Percentiles rank a stretch among this genome's conserved stretches.
Conservation (phyloP, 169 alveolate genomes). For the Plasmodium berghei region DNA sequence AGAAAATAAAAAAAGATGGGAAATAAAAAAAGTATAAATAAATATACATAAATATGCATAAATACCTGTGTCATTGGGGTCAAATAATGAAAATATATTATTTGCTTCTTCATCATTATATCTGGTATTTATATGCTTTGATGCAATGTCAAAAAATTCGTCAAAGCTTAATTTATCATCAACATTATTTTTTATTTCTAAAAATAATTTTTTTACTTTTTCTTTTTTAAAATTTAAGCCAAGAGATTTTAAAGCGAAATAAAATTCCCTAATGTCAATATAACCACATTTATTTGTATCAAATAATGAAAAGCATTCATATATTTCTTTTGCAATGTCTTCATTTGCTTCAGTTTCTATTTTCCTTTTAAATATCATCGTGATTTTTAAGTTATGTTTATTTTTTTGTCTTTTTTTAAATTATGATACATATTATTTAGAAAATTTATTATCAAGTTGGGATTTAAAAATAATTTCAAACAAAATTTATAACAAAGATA, state of each 20-base stretch:
- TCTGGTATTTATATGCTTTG: constrained; percentile 64
- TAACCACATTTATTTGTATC: constrained; percentile 76
- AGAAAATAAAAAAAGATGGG: too few species aligned
- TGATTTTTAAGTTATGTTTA: neutral
- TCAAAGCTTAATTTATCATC: constrained; percentile 68
- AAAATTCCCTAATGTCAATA: constrained; percentile 72
- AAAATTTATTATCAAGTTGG: neutral
- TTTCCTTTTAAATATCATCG: constrained; percentile 24
- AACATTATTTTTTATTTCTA: constrained; percentile 43
- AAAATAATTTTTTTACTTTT: constrained; percentile 47
- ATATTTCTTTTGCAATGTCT: constrained; percentile 66
- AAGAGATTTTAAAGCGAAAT: constrained; percentile 64
- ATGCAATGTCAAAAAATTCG: constrained; percentile 68
- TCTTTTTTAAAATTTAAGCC: constrained; percentile 76
- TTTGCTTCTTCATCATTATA: constrained; percentile 68
- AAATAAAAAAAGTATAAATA: too few species aligned
- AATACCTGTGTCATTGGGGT: constrained; percentile 69
- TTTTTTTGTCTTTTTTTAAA: neutral
- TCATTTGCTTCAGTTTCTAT: constrained; percentile 35
- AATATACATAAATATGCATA: too few species aligned
- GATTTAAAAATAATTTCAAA: too few species aligned
- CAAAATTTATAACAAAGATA: too few species aligned
- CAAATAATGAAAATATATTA: constrained; percentile 54
- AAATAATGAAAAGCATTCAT: constrained; percentile 68
- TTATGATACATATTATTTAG: neutral